Base-by-base conservation (phyloP, 116 monocot genomes). In the Thalassia testudinum region DNA sequence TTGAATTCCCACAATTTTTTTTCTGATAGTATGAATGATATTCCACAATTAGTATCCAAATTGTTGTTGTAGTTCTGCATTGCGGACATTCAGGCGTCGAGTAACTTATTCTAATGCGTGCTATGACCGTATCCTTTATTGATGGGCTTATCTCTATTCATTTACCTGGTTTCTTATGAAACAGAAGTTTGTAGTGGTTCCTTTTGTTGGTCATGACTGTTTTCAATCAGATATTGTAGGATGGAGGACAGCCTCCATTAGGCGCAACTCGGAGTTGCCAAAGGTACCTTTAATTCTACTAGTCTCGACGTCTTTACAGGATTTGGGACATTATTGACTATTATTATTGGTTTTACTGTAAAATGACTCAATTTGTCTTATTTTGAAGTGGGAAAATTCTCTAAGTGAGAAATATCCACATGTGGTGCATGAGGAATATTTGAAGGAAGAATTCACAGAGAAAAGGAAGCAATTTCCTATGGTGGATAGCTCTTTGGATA, bases 231-330 rank as follows among this genome's bases (percentile, higher is more conserved):
- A 83, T 70, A 72, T 93, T 59, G 93, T 93, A 40, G 93, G 93
- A 40, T 87, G 93, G 93, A 83, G 93, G 57, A 93, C 93, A 56
- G 83, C 93, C 53, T 93, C 80, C 52, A 93, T 93, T 37, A 75
- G 93, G 70, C 80, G 83, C 56, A 83, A 76, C 18, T 66, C 70
- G 23, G 93, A 87, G 62, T 53, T 93, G 51, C 84, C 92, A 26
- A 69, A 79, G 85, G 91, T 92, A 67, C 42, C 10, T 34, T 34
- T 34, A 34, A 34, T 34, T 3, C 30, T 34, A n/a, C n/a, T n/a
- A n/a, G n/a, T n/a, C n/a, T 34, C 21, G 57, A 21, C 15, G 47
- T 44, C 23, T 55, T 10, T 23, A 26, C 37, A 56, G 28, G 43
- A 28, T 19, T 47, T 56, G 19, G 7, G 21, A 26, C 49, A 27